phyloP scores from a whole-genome alignment of 805 yeast species.

The Suhomyces pyralidae region DNA sequence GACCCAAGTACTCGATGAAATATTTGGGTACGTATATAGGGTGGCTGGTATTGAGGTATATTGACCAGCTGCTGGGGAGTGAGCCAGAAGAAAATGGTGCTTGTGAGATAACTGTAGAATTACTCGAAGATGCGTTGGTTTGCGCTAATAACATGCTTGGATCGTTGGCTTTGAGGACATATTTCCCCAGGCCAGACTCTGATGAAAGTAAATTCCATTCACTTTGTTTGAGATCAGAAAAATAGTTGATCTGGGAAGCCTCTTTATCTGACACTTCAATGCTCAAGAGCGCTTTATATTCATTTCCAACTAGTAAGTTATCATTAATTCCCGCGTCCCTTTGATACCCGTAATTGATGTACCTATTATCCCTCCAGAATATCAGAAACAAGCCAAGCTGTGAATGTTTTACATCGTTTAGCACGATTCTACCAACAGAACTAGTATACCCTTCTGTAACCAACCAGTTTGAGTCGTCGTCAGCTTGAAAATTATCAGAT shows the following conservation, averaged over 20 bases:
- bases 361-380: slow-evolving; percentile 35
- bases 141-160: not conserved
- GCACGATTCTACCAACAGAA: slow-evolving; percentile 25
- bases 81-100: not conserved
- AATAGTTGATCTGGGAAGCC: slow-evolving; percentile 16
- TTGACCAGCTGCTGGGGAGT: slow-evolving; percentile 19
- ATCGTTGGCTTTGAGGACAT: slow-evolving; percentile 16
- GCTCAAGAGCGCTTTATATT: slow-evolving; percentile 20
- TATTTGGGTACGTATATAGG: slow-evolving; percentile 26
- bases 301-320: slow-evolving; percentile 13
- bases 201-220: slow-evolving; percentile 17
- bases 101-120: not conserved
- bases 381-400: slow-evolving; percentile 34
- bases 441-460: slow-evolving; percentile 20
- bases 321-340: not conserved
- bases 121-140: slow-evolving; percentile 1
- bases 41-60: slow-evolving; percentile 23
- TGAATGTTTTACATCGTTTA: slow-evolving; percentile 21
- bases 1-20: slow-evolving; percentile 31
- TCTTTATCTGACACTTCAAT: slow-evolving; percentile 12
- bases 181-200: slow-evolving; percentile 5
- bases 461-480: slow-evolving; percentile 18
- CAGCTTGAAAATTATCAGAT: not conserved
- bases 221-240: slow-evolving; percentile 16
- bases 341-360: slow-evolving; percentile 22